Base-by-base conservation (phyloP, 305 asterid species). In the Fraxinus nigra region DNA sequence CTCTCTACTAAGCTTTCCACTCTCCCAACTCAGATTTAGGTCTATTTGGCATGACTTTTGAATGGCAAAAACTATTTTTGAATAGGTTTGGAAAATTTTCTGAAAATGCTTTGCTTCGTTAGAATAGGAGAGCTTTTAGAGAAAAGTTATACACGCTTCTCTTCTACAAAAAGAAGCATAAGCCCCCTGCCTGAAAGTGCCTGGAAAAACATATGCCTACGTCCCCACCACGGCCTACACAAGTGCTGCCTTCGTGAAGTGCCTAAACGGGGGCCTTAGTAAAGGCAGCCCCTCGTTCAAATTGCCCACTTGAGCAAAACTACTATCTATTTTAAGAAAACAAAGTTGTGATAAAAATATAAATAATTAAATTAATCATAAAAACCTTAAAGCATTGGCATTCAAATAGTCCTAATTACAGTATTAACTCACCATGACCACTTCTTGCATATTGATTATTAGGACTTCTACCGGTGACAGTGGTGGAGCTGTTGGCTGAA, bases 391-490 rank as follows among this genome's bases (percentile, higher is more conserved):
- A 61, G 32, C 70, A 61, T 20, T 61, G 32, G 13, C 70, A 61
- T 61, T 61, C 24, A 20, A 61, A 61, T 3, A 61, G 32, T 6
- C 32, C 73, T 72, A 75, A 61, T 40, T 26, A 65, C 26, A 63
- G 7, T 14, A 81, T 59, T 18, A 37, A 75, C 84, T 85, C 78
- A 72, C 85, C 79, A 34, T 48, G 84, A 56, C 67, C 79, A 61
- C 32, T 81, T 73, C 80, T 9, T 38, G 73, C 48, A 79, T 34
- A 20, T 37, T 34, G 79, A 54, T 54, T 32, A 9, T 70, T 78
- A 54, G 20, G 56, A 40, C 43, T 67, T 67, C 20, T 79, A 18
- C 77, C 4, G 46, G 54, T 20, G 14, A 18, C 14, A 7, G 81
- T 14, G 18, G 75, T 20, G 30, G 69, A 48, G 6, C 75, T 33